Evolutionary conservation across 305 asterid genomes (phyloP), one percentile per base, ranked within the genome.

Genomic region (Fraxinus paxiana): DNA sequence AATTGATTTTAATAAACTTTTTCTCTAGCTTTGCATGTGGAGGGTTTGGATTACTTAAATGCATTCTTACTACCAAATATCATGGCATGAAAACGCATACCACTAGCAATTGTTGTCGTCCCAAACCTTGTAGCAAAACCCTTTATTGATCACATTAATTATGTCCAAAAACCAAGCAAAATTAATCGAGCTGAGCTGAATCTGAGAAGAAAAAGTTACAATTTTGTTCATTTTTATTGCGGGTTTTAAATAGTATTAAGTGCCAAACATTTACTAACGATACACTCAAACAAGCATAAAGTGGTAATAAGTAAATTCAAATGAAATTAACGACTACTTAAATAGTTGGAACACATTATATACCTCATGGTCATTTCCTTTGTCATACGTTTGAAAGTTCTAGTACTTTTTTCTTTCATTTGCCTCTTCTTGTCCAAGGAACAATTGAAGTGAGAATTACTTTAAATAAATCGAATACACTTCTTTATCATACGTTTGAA

Each of bases 11-110:
- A 77, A 80, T 79, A 26, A 76, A 82, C 26, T 73, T 18, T 31
- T 86, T 79, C 10, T 41, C 63, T 71, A 73, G 67, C 81, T 33
- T 59, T 56, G 88, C 93, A 91, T 89, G 90, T 88, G 93, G 76
- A 63, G 78, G 79, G 87, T 83, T 85, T 82, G 41, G 81, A 80
- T 38, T 83, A 83, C 73, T 35, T 5, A 34, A 35, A 35, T 35
- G 10, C 43, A 37, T 37, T 37, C 43, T 37, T 37, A 37, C 54
- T 43, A 0, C 51, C 51, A 10, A 41, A 41, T 43, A 2, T 43
- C 54, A 43, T 43, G n/a, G n/a, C n/a, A 43, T 12, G 51, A 43
- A 43, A 10, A 43, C 5, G 51, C 51, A 9, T 41, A 41, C 15
- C 51, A 41, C 51, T 38, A 9, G 48, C 15, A 43, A 43, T 10